Percentiles rank a stretch among this genome's conserved stretches.
These are phyloP conservation scores for Cryptomeria japonica DNA, from an alignment of 75 land plant species.

Conservation along the genomic window DNA sequence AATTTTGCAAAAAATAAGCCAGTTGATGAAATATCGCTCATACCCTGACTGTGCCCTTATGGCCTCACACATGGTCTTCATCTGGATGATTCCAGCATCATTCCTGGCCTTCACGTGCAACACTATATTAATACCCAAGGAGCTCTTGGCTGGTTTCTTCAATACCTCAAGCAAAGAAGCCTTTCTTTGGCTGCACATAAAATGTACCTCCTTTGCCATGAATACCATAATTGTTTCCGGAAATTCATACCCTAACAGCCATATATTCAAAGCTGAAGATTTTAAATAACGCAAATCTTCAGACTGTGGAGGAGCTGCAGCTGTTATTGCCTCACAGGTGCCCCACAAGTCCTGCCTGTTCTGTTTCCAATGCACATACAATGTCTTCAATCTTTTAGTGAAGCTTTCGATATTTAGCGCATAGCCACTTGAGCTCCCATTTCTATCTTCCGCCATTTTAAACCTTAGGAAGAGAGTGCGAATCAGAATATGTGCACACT, in stretches of 20 bases:
- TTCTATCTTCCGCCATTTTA: slow-evolving; percentile 59
- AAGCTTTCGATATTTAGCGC: slow-evolving; percentile 66
- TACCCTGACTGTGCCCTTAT: slow-evolving; percentile 21
- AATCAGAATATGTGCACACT: not conserved
- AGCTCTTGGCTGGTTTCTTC: slow-evolving; percentile 63
- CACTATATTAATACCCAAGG: slow-evolving; percentile 64
- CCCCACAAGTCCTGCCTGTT: slow-evolving; percentile 74
- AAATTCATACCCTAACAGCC: slow-evolving; percentile 97
- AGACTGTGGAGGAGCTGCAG: slow-evolving; percentile 79
- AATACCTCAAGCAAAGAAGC: slow-evolving; percentile 72
- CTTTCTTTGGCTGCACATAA: slow-evolving; percentile 89
- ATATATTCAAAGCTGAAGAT: slow-evolving; percentile 87
- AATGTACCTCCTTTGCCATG: slow-evolving; percentile 70
- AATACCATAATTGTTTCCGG: slow-evolving; percentile 97
- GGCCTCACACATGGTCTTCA: slow-evolving; percentile 62
- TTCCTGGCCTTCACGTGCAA: slow-evolving; percentile 81
- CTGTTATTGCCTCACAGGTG: slow-evolving; percentile 56
- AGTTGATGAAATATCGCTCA: not conserved
- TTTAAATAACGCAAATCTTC: slow-evolving; percentile 93
- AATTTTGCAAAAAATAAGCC: not conserved
- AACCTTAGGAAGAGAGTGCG: not conserved
- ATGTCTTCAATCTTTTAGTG: slow-evolving; percentile 51
- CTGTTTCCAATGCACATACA: slow-evolving; percentile 73
- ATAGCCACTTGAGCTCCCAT: slow-evolving; percentile 46
- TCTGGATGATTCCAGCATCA: slow-evolving; percentile 66